phyloP scores from a whole-genome alignment of 2,329 filamentous ascomycete genomes.

The Microcyclosporella mali region DNA sequence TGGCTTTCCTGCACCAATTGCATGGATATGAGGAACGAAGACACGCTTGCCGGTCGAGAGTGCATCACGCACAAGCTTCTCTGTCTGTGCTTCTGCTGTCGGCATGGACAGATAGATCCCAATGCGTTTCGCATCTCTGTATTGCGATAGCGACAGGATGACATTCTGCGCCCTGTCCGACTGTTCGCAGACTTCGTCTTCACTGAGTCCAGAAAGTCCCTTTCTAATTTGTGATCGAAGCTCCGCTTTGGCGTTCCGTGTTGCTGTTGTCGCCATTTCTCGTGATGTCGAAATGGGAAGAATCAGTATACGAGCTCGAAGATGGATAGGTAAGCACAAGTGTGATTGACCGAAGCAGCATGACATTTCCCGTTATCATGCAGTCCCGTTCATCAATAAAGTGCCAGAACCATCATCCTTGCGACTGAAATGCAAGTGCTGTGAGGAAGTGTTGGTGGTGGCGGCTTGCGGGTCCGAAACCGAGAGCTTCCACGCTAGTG shows the following conservation, averaged over 20 bases:
- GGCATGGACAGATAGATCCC: conserved; percentile 95
- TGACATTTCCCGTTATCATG: no score
- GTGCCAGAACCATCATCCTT: no score
- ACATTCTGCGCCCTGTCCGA: conserved; percentile 63
- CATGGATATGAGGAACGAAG: conserved; percentile 75
- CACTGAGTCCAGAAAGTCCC: conserved; percentile 54
- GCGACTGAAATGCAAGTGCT: no score
- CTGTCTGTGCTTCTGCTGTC: conserved; percentile 75
- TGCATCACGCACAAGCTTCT: conserved; percentile 73
- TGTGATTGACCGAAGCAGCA: no score
- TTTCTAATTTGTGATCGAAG: conserved; percentile 65
- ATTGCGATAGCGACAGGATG: conserved; percentile 64
- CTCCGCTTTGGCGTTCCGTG: conserved; percentile 60
- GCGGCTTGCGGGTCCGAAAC: no score
- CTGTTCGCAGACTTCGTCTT: conserved; percentile 60
- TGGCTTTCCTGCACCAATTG: conserved; percentile 8
- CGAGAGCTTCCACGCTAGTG: no score
- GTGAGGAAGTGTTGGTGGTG: no score
- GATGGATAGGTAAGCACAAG: no score
- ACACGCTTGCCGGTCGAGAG: conserved; percentile 72
- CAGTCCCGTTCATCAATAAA: no score
- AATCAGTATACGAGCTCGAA: no score
- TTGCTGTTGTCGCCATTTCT: conserved; percentile 16
- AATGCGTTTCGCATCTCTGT: conserved; percentile 66
- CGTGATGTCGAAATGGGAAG: no score